These are phyloP conservation scores for Aegilops speltoides DNA, from an alignment of 176 grass and related monocot genomes.

Conservation along the genomic window DNA sequence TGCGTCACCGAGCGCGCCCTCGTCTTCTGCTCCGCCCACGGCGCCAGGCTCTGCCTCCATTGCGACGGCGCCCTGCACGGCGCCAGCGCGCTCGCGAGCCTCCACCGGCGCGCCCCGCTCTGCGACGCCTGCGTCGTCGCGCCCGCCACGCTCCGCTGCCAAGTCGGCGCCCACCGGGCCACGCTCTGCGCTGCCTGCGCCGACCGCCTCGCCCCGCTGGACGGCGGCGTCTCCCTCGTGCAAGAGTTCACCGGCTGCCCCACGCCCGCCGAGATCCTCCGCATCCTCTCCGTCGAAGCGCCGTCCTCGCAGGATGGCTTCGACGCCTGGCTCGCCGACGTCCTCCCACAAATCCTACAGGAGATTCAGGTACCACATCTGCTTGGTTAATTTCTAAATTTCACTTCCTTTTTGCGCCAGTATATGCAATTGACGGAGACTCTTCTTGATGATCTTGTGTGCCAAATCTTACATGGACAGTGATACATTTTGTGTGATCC, in stretches of 20 bases:
- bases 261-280: neutral
- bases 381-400: too few species aligned
- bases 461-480: neutral
- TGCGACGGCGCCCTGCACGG: conserved; percentile 49
- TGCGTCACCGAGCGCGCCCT: conserved; percentile 38
- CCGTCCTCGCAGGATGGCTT: neutral
- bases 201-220: neutral
- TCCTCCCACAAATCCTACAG: neutral
- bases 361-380: neutral
- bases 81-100: conserved; percentile 3
- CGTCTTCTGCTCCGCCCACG: conserved; percentile 50
- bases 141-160: conserved; percentile 2
- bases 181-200: conserved; percentile 24
- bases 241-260: conserved; percentile 25
- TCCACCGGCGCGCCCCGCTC: conserved; percentile 35
- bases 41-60: conserved; percentile 39
- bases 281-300: conserved; percentile 25
- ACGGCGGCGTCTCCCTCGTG: neutral
- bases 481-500: neutral
- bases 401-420: neutral
- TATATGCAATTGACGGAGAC: neutral
- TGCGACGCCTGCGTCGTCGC: conserved; percentile 47
- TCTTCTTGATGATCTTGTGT: neutral
- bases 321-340: conserved; percentile 9
- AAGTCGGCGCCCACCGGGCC: neutral